Evolutionary conservation across 805 yeast genomes (phyloP), one percentile per base, ranked within the genome.

Genomic region (Teunomyces aglyptinius): DNA sequence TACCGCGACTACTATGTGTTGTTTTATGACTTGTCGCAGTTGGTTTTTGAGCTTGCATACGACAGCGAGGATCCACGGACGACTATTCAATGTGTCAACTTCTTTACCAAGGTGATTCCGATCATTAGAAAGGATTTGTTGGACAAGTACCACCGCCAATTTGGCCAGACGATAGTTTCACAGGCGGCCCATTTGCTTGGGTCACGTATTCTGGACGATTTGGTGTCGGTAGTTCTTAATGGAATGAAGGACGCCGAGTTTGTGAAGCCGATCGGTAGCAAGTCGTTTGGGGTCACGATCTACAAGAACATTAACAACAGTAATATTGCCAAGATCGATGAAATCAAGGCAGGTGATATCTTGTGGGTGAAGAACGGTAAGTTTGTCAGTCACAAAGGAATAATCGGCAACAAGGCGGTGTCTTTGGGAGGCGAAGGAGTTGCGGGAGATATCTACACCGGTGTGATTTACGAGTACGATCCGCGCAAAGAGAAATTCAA

Each of bases 321-420:
- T 40, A 63, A 59, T 45, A 77, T 81, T 5, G 66, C 75, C 12
- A 82, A 78, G 53, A 57, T 67, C 26, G 89, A 81, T 45, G 86
- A 82, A 34, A 78, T 90, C 45, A 75, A 78, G 41, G 84, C 95
- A 0, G 99, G 99, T 49, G 98, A 94, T 63, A 75, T 92, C 7
- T 65, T 89, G 35, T 86, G 89, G 43, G 78, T 89, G 51, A 79
- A 83, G 56, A 82, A 82, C 46, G 96, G 89, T 5, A 77, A 77
- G 49, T 91, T 92, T 66, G 81, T 78, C 51, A 79, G 83, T 5
- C 88, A 83, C 54, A 85, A 85, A 67, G 78, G 82, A 18, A 50
- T 70, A 19, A 31, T 55, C 7, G 54, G 57, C 1, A 51, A 57
- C 43, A 70, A 68, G 53, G 56, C 74, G 2, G 62, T 75, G n/a